phyloP scores from a whole-genome alignment of 805 yeast genomes.

The Suhomyces canberraensis region DNA sequence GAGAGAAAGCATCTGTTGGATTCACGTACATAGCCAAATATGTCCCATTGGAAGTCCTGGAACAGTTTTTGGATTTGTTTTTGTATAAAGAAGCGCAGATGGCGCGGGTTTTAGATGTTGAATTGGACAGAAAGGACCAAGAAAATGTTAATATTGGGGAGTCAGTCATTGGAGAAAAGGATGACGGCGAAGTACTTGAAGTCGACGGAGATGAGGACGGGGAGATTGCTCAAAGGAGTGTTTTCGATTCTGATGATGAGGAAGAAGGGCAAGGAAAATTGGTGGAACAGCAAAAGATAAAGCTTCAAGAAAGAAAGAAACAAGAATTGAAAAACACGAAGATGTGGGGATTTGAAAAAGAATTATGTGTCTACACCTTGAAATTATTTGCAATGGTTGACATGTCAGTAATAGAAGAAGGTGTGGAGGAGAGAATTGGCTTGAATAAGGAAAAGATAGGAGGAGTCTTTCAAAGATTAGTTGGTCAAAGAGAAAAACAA shows the following conservation, averaged over 20 bases:
- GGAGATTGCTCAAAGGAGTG: conserved; percentile 7
- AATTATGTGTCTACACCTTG: conserved; percentile 38
- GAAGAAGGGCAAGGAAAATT: conserved; percentile 1
- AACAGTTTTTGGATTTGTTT: conserved; percentile 39
- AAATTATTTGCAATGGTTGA: conserved; percentile 37
- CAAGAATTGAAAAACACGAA: conserved; percentile 3
- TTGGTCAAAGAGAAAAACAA: too few relatives aligned
- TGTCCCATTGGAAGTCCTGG: conserved; percentile 28
- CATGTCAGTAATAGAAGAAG: conserved; percentile 27
- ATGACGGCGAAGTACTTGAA: conserved; percentile 3
- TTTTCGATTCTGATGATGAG: conserved; percentile 6
- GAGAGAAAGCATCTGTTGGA: conserved; percentile 15
- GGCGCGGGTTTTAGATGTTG: conserved; percentile 33
- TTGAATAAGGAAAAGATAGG: conserved; percentile 39
- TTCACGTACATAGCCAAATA: conserved; percentile 14
- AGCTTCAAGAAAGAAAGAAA: conserved; percentile 1
- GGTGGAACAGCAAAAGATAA: background rate
- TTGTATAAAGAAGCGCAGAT: conserved; percentile 47
- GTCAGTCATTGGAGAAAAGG: conserved; percentile 7
- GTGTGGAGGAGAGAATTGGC: conserved; percentile 27
- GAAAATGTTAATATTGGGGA: conserved; percentile 48
- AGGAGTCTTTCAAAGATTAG: conserved; percentile 21
- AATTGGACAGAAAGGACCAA: conserved; percentile 49
- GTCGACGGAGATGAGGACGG: background rate
- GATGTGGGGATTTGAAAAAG: conserved; percentile 38